Evolutionary conservation across 1,139 yeast species (phyloP), one percentile per base, ranked within the genome.

Genomic region (Taphrina deformans): DNA sequence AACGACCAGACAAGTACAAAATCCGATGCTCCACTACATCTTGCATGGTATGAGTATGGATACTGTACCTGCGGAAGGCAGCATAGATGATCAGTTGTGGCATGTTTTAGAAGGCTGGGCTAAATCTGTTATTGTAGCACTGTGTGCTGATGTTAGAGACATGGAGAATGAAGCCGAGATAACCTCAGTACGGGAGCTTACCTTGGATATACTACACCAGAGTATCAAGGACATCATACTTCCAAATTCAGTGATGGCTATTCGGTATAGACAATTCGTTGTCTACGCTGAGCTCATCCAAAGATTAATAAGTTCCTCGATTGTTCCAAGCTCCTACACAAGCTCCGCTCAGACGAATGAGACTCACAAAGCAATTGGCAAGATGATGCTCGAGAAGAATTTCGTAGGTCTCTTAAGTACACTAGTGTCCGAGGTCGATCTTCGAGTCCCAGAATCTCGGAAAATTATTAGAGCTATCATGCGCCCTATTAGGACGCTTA

Each of bases 101-200:
- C 68, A 85, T 82, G 70, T 93, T 96, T 1, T 80, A 93, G 44
- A 80, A 91, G 0, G 87, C 96, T 62, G 66, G 69, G 61, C 69
- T 41, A 55, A 69, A 61, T 52, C 71, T 3, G 62, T 58, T 7
- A 55, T 65, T 23, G 70, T 87, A 18, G 59, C 64, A 14, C 77
- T 90, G 45, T 78, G 84, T 45, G 85, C 90, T 0, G 81, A 89
- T 66, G 77, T 87, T 0, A 82, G 88, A 0, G 77, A 75, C 6
- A 82, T 80, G 10, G 71, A 74, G 40, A 76, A 70, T 27, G 74
- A 77, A 9, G 85, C 82, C 65, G 91, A 88, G 71, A 82, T 87
- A 0, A 91, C 87, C 68, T 79, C 89, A 82, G 85, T 91, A 41
- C 79, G 97, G 65, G 86, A 85, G 70, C 88, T 86, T 72, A 83